Conservation (phyloP, 805 yeast species). For the Starmerella bombicola region DNA sequence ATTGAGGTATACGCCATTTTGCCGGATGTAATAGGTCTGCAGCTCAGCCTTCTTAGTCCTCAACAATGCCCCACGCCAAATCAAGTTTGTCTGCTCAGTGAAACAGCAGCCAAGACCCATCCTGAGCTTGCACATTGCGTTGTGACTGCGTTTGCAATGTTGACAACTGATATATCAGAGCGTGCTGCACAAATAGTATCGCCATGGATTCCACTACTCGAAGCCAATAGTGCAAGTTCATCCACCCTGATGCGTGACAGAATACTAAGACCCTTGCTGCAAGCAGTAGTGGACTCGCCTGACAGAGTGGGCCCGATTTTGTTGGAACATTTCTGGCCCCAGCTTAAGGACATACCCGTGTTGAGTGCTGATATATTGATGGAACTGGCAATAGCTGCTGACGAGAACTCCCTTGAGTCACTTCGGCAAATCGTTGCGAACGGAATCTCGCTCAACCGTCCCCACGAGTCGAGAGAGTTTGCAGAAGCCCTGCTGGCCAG, state of each 20-base stretch:
- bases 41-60: constrained; percentile 3
- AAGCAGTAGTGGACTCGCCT: background rate
- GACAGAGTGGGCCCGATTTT: background rate
- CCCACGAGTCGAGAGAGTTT: constrained; percentile 5
- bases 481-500: constrained; percentile 6
- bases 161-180: constrained; percentile 2
- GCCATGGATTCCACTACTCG: constrained; percentile 9
- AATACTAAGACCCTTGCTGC: constrained; percentile 5
- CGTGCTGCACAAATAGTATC: constrained; percentile 7
- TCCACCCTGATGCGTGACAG: background rate
- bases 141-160: background rate
- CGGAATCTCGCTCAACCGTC: background rate
- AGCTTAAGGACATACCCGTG: background rate
- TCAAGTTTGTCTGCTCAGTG: constrained; percentile 5
- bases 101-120: constrained; percentile 5
- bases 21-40: constrained; percentile 8
- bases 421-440: constrained; percentile 8
- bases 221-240: background rate
- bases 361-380: constrained; percentile 6
- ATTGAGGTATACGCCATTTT: constrained; percentile 9
- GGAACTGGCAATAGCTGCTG: background rate
- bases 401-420: background rate
- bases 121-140: constrained; percentile 11
- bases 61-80: constrained; percentile 3
- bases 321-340: constrained; percentile 12